A percentile compares a stretch with the other conserved stretches of the same genome.
phyloP scores from a whole-genome alignment of 2,329 filamentous ascomycete genomes.

The Arthrobotrys megalospora region DNA sequence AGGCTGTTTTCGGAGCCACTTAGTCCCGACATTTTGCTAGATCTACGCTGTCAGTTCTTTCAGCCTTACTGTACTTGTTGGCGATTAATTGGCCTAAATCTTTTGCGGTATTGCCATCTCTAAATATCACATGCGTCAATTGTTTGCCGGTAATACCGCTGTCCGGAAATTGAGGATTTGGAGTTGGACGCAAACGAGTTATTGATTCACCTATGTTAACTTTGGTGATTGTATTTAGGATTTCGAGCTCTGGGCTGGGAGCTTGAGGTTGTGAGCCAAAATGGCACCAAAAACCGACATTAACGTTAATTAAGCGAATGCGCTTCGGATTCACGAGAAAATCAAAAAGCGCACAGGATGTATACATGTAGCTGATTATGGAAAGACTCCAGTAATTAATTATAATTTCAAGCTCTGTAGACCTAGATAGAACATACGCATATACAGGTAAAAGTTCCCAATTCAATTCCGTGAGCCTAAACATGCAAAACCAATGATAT shows the following conservation, averaged over 20 bases:
- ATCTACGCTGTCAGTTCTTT: background rate
- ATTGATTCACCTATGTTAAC: too few species aligned
- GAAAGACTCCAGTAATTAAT: background rate
- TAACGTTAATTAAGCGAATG: too few species aligned
- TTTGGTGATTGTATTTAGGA: too few species aligned
- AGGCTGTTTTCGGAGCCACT: conserved; percentile 5
- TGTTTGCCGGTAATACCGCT: background rate
- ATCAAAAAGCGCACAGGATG: too few species aligned
- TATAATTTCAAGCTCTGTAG: background rate
- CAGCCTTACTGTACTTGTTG: background rate
- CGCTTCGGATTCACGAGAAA: too few species aligned
- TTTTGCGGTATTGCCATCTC: background rate
- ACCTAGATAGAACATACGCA: background rate
- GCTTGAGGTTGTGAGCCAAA: too few species aligned
- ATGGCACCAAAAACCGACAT: too few species aligned
- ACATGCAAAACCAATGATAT: background rate
- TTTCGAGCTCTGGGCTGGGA: too few species aligned
- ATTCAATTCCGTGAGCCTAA: background rate
- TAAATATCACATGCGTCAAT: background rate
- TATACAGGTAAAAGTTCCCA: conserved; percentile 7
- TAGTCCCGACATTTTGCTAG: background rate
- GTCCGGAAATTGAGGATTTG: too few species aligned
- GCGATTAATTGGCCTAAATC: too few species aligned
- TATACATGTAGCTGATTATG: background rate
- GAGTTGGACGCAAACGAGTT: too few species aligned